Percentiles rank a stretch among this genome's conserved stretches.
Conservation (phyloP, 2,329 filamentous ascomycete genomes). For the Apiospora malaysiana region DNA sequence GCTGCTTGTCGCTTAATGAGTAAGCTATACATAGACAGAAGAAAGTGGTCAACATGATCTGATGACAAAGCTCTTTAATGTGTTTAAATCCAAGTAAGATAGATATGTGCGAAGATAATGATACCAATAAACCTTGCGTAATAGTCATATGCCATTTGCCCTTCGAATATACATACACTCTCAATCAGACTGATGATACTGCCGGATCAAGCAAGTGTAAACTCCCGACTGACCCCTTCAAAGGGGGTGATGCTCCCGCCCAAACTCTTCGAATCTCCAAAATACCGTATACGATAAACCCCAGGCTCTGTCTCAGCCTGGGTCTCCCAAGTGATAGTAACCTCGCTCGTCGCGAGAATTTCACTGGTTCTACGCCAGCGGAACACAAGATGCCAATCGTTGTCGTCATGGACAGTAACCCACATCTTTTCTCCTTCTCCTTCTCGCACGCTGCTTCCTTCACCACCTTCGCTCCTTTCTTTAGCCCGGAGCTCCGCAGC, state of each 20-base stretch:
- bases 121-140: no score
- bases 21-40: no score
- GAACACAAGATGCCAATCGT: conserved; percentile 83
- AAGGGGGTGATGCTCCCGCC: conserved; percentile 70
- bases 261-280: conserved; percentile 76
- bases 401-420: conserved; percentile 73
- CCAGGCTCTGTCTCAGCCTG: conserved; percentile 63
- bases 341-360: conserved; percentile 76
- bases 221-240: conserved; percentile 66
- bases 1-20: no score
- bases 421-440: conserved; percentile 50
- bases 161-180: no score
- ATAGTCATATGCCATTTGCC: not conserved
- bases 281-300: conserved; percentile 79
- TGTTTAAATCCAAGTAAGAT: no score
- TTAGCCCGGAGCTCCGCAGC: conserved; percentile 17
- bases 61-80: no score
- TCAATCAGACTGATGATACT: not conserved
- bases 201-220: conserved; percentile 40
- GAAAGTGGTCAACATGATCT: no score
- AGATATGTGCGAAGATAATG: no score
- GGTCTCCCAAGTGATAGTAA: conserved; percentile 79
- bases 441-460: not conserved
- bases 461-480: not conserved
- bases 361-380: conserved; percentile 77